Base-by-base conservation (phyloP, 2,329 filamentous ascomycete species). In the Ophiostoma pallidulum region DNA sequence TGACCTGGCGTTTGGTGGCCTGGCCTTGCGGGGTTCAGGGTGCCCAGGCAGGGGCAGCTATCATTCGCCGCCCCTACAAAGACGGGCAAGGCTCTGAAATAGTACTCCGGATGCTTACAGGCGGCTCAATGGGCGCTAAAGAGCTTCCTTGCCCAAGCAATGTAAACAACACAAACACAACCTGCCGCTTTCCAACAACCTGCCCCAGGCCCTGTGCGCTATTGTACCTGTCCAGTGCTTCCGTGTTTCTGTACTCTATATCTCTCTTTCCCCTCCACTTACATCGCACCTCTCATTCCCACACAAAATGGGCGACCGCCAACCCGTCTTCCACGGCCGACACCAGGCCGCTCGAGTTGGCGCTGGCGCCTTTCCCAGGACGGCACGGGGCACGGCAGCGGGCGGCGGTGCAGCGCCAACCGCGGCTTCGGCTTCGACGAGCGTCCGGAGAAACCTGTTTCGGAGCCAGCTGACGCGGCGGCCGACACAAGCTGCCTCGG, bases 401-500 rank as follows among this genome's bases (percentile, higher is more conserved):
- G 26, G 20, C 29, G 19, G 12, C 28, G n/a, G 14, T 4, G 26
- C 38, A 0, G n/a, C 43, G 8, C 20, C 31, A 3, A 31, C 28
- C n/a, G 13, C 48, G 9, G 7, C 45, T 3, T 19, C 53, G 4
- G 46, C 47, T 3, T 52, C 51, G 9, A 33, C 54, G 35, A 64
- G 61, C 40, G 68, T 75, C 31, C 72, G 73, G 18, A 67, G 72
- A 51, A 80, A 79, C 62, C 69, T 80, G 46, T 80, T 82, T 63
- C 77, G 78, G 58, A 70, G 68, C 62, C 72, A 79, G 51, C 68
- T 80, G 48, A 75, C 72, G 42, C 70, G 76, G 29, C 73, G 76
- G 22, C 73, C 75, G n/a, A 74, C 76, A 4, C 67, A 67, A 14
- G 57, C 60, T 32, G 63, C 62, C 18, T 59, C 63, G 8, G 35